Conservation (phyloP, 2,329 filamentous ascomycete species). For the Aspergillus sp. region DNA sequence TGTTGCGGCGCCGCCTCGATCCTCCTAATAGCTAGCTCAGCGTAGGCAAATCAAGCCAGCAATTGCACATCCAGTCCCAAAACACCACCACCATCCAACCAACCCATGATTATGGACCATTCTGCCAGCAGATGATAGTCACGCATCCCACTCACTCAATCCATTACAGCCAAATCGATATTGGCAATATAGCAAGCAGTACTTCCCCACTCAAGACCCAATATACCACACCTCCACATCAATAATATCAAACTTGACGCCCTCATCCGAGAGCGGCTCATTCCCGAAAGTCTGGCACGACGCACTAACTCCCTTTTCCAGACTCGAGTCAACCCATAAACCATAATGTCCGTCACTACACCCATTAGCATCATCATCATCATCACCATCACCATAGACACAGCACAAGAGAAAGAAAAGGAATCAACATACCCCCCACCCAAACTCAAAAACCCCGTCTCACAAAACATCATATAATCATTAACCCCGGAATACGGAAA, state of each 20-base stretch:
- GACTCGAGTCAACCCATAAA: slow-evolving; percentile 84
- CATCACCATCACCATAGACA: too few relatives aligned
- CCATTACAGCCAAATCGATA: not conserved
- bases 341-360: slow-evolving; percentile 78
- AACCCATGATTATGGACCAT: not conserved
- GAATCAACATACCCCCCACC: slow-evolving; percentile 66
- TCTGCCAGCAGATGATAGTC: slow-evolving; percentile 1
- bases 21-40: not conserved
- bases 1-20: not conserved
- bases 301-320: slow-evolving; percentile 81
- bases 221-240: slow-evolving; percentile 94
- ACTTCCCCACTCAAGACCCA: slow-evolving; percentile 50
- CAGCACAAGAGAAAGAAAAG: too few relatives aligned
- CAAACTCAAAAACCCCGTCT: slow-evolving; percentile 78
- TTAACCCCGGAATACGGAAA: slow-evolving; percentile 96
- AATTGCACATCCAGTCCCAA: not conserved
- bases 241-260: slow-evolving; percentile 85
- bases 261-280: slow-evolving; percentile 88
- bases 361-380: too few relatives aligned
- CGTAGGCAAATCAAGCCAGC: not conserved
- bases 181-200: too few relatives aligned
- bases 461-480: slow-evolving; percentile 95
- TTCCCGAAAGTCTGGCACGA: slow-evolving; percentile 92
- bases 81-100: not conserved
- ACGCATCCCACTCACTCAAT: not conserved